These are phyloP conservation scores for Populus pruinosa DNA, from an alignment of 345 rosid species.

Conservation along the genomic window DNA sequence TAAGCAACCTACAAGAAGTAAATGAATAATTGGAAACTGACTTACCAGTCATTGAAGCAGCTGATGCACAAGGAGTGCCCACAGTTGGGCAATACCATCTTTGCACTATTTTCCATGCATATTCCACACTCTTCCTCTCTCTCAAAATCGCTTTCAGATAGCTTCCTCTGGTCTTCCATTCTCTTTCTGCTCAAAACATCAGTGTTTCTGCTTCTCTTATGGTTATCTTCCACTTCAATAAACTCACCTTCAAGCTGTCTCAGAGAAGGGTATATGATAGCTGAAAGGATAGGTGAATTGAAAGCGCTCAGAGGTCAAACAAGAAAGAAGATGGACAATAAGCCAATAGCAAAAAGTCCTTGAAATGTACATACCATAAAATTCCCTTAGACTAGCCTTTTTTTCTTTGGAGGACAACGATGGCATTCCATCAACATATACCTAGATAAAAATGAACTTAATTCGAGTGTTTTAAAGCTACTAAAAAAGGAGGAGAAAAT, in stretches of 20 bases:
- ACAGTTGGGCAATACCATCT: slow-evolving; percentile 55
- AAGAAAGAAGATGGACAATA: neutral
- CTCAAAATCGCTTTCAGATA: slow-evolving; percentile 32
- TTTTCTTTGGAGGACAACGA: slow-evolving; percentile 48
- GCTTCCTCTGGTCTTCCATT: slow-evolving; percentile 30
- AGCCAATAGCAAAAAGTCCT: neutral
- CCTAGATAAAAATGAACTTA: slow-evolving; percentile 31
- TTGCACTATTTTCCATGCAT: slow-evolving; percentile 60
- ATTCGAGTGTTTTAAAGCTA: neutral
- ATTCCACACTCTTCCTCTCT: slow-evolving; percentile 65
- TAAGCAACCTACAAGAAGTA: neutral
- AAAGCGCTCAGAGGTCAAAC: slow-evolving; percentile 5
- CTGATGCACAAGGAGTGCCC: slow-evolving; percentile 58
- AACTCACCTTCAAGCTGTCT: slow-evolving; percentile 48
- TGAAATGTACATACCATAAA: slow-evolving; percentile 46
- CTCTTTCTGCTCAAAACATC: slow-evolving; percentile 25
- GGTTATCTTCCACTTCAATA: slow-evolving; percentile 20
- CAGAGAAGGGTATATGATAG: slow-evolving; percentile 59
- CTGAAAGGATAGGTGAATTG: slow-evolving; percentile 32
- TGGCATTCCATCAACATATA: slow-evolving; percentile 60
- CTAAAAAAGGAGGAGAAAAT: neutral
- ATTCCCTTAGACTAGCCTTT: slow-evolving; percentile 58
- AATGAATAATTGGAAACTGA: neutral
- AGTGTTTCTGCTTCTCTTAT: slow-evolving; percentile 7
- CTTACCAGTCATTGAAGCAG: slow-evolving; percentile 67